phyloP scores from a whole-genome alignment of 106 monocot genomes.

The Dendrobium officinale region DNA sequence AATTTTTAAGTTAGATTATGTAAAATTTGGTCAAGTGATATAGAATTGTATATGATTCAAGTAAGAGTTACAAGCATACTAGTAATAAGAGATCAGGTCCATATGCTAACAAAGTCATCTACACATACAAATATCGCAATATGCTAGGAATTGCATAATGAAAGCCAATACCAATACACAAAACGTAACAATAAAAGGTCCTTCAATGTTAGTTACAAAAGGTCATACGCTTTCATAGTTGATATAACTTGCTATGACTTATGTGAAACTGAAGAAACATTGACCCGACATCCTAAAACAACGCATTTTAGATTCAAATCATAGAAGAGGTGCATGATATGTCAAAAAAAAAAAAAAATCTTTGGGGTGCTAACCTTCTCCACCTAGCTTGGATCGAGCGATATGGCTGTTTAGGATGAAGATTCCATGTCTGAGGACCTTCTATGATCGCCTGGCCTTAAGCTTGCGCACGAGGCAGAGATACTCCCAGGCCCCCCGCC shows the following conservation, averaged over 20 bases:
- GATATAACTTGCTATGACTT: background rate
- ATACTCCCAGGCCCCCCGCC: slow-evolving; percentile 88
- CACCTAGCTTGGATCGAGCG: slow-evolving; percentile 68
- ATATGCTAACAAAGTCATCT: background rate
- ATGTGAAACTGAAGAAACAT: background rate
- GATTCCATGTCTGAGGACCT: slow-evolving; percentile 67
- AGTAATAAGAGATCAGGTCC: background rate
- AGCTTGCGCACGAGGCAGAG: slow-evolving; percentile 78
- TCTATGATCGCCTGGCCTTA: slow-evolving; percentile 59
- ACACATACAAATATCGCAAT: background rate
- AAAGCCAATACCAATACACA: background rate
- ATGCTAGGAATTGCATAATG: background rate
- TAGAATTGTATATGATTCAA: background rate
- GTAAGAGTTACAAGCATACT: background rate
- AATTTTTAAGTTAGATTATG: background rate
- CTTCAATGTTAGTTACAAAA: background rate
- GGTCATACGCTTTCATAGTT: background rate
- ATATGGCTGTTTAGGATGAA: slow-evolving; percentile 57
- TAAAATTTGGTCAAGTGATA: background rate
- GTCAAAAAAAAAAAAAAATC: background rate
- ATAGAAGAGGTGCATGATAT: background rate
- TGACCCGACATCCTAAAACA: background rate
- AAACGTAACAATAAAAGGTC: background rate
- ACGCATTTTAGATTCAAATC: background rate
- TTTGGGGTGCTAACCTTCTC: slow-evolving; percentile 37